Conservation (phyloP, 768 basidiomycete species). For the Mycena pura region DNA sequence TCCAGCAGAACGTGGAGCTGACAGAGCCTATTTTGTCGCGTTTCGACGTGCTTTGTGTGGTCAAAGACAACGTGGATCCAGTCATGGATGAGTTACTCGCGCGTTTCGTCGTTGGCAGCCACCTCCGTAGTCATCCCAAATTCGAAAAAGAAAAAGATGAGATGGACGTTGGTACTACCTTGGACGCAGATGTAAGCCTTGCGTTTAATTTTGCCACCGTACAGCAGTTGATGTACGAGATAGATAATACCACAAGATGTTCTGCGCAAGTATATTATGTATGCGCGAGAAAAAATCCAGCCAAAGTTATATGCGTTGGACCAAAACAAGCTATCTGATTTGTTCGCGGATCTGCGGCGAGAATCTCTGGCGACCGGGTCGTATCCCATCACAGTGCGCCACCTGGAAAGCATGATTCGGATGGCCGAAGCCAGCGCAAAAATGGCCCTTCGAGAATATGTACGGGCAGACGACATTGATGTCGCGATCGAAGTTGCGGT, state of each 20-base stretch:
- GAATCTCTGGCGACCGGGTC: constrained; percentile 98
- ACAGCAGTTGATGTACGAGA: constrained; percentile 5
- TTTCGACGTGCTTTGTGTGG: constrained; percentile 97
- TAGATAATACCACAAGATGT: constrained; percentile 97
- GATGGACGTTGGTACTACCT: constrained; percentile 86
- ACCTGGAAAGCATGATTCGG: constrained; percentile 98
- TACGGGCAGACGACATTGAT: constrained; percentile 95
- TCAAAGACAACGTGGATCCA: constrained; percentile 97
- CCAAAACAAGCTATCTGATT: constrained; percentile 91
- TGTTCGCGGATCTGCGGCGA: constrained; percentile 94
- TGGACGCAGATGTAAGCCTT: constrained; percentile 86
- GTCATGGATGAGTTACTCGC: constrained; percentile 96
- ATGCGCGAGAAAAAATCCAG: constrained; percentile 89
- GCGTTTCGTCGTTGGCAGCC: constrained; percentile 97
- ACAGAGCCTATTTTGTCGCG: constrained; percentile 98
- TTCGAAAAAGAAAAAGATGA: constrained; percentile 90
- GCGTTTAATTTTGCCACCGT: background rate
- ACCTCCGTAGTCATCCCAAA: constrained; percentile 91
- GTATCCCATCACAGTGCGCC: constrained; percentile 97
- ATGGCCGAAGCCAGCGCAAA: constrained; percentile 99
- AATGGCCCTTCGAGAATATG: constrained; percentile 97
- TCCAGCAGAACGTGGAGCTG: constrained; percentile 97
- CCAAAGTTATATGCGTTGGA: constrained; percentile 96
- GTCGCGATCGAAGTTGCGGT: constrained; percentile 96
- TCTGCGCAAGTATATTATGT: constrained; percentile 98